A percentile compares a stretch with the other conserved stretches of the same genome.
phyloP scores from a whole-genome alignment of 1,284 basidiomycete species.

The Ustilago cynodontis region DNA sequence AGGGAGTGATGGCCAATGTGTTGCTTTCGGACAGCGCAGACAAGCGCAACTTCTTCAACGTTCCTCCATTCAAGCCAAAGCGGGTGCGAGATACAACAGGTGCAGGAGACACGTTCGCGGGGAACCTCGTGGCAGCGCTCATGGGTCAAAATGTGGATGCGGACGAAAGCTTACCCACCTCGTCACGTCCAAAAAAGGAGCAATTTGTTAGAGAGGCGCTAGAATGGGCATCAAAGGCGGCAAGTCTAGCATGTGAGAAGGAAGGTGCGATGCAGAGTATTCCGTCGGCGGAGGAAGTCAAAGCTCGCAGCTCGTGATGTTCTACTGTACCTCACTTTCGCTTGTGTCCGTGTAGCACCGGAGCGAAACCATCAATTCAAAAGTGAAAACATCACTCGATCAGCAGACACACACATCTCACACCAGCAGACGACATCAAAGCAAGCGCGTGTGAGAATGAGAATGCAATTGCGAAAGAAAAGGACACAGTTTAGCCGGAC shows the following conservation, averaged over 20 bases:
- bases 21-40: slow-evolving; percentile 9
- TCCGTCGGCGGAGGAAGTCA: slow-evolving; percentile 55
- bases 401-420: too few relatives aligned
- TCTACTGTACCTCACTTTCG: not conserved
- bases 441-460: not conserved
- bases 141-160: slow-evolving; percentile 46
- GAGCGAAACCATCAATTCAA: too few relatives aligned
- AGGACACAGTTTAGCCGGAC: not conserved
- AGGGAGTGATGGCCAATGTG: slow-evolving; percentile 60
- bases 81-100: slow-evolving; percentile 67
- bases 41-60: slow-evolving; percentile 41
- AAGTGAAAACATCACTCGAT: too few relatives aligned
- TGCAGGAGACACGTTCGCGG: slow-evolving; percentile 68
- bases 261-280: slow-evolving; percentile 68
- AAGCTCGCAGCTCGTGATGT: slow-evolving; percentile 19
- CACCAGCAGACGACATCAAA: not conserved
- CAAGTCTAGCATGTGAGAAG: slow-evolving; percentile 64
- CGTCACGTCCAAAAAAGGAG: slow-evolving; percentile 17
- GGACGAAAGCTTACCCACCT: slow-evolving; percentile 13
- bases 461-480: slow-evolving; percentile 25
- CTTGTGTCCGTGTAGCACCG: not conserved
- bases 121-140: slow-evolving; percentile 62
- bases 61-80: slow-evolving; percentile 50
- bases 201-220: slow-evolving; percentile 41
- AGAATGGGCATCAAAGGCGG: slow-evolving; percentile 52